These are phyloP conservation scores for Euphrasia confusa DNA, from an alignment of 257 asterid species.

Conservation along the genomic window DNA sequence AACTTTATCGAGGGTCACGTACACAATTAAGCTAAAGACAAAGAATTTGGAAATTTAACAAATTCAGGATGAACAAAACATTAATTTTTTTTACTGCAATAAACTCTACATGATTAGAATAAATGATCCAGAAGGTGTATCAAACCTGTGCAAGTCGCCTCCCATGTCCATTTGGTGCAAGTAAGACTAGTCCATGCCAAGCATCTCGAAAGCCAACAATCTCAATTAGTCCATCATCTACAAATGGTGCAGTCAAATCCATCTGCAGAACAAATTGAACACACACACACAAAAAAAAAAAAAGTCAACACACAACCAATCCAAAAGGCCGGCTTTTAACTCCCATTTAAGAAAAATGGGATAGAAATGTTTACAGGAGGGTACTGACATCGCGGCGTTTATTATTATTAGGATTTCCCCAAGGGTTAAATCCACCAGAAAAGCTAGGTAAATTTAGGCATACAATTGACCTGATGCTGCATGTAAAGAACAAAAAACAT, in stretches of 20 bases:
- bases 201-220: conserved; percentile 89
- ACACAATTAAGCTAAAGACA: too few relatives aligned
- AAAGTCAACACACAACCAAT: conserved; percentile 3
- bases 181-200: conserved; percentile 77
- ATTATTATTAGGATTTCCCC: conserved; percentile 74
- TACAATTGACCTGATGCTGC: conserved; percentile 78
- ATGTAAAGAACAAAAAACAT: conserved; percentile 10
- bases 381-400: conserved; percentile 54
- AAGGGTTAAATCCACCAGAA: conserved; percentile 95
- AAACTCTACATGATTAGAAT: neutral
- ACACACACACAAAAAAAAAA: neutral
- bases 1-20: too few relatives aligned
- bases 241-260: conserved; percentile 67
- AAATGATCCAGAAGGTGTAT: neutral
- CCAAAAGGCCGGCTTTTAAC: neutral
- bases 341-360: neutral
- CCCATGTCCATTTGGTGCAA: conserved; percentile 86
- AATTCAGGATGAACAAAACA: too few relatives aligned
- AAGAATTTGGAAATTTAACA: too few relatives aligned
- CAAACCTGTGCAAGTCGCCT: conserved; percentile 89
- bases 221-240: conserved; percentile 76
- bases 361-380: neutral
- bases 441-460: conserved; percentile 97
- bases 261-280: conserved; percentile 41
- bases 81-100: neutral